A percentile compares a stretch with the other conserved stretches of the same genome.
These are phyloP conservation scores for Discostella stelligeroides DNA, from an alignment of 108 stramenopile genomes.

Conservation along the genomic window DNA sequence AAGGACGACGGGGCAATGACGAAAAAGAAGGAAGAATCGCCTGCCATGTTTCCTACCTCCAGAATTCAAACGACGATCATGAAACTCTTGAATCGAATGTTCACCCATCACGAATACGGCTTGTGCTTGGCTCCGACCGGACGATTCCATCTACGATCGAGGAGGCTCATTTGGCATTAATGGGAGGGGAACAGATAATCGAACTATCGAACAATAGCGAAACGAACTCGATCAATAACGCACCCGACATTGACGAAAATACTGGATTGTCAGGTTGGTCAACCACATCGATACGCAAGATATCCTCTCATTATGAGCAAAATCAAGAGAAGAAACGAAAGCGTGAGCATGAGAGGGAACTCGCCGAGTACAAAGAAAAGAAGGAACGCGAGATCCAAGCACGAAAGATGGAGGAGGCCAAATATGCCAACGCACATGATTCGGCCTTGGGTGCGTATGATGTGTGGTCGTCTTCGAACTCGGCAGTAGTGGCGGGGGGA, in stretches of 20 bases:
- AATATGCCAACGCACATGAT: constrained; percentile 79
- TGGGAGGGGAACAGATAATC: constrained; percentile 73
- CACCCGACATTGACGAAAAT: constrained; percentile 61
- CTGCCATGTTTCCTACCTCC: constrained; percentile 73
- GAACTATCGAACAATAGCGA: constrained; percentile 4
- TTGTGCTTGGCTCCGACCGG: constrained; percentile 69
- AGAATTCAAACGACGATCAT: constrained; percentile 52
- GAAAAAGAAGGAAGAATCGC: constrained; percentile 12
- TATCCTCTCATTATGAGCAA: constrained; percentile 65
- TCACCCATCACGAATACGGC: constrained; percentile 58
- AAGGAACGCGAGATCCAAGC: constrained; percentile 46
- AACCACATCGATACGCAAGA: constrained; percentile 67
- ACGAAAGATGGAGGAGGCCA: constrained; percentile 82
- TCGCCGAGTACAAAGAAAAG: constrained; percentile 53
- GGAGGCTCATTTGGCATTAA: constrained; percentile 74
- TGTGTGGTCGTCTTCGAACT: constrained; percentile 53
- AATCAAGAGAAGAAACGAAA: constrained; percentile 68
- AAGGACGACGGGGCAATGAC: neutral
- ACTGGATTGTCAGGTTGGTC: constrained; percentile 79
- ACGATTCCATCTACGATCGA: constrained; percentile 74
- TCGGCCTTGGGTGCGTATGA: constrained; percentile 86
- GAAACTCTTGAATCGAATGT: constrained; percentile 80
- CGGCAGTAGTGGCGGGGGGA: constrained; percentile 19
- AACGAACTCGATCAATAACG: neutral
- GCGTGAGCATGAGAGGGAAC: constrained; percentile 42